These are phyloP conservation scores for Alternaria viburni DNA, from an alignment of 2,329 filamentous ascomycete species.

Conservation along the genomic window DNA sequence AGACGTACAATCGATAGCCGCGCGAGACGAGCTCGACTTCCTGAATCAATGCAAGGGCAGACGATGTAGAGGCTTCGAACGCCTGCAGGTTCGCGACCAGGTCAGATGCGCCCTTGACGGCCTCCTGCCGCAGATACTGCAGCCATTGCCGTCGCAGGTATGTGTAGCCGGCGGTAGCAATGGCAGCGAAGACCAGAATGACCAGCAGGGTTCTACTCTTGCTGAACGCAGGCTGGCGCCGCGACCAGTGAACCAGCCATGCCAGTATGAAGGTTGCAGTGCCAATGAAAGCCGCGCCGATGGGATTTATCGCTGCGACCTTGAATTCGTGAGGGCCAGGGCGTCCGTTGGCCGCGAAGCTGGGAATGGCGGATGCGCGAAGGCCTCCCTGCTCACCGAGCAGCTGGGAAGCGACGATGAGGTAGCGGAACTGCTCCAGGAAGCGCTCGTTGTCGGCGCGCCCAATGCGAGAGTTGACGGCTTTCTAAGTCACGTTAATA, in stretches of 20 bases:
- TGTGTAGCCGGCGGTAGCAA: conserved; percentile 68
- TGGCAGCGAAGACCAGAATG: conserved; percentile 58
- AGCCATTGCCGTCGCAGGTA: conserved; percentile 83
- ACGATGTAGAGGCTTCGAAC: conserved; percentile 78
- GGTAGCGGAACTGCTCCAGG: conserved; percentile 90
- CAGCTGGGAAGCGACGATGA: conserved; percentile 88
- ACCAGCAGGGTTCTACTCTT: conserved; percentile 60
- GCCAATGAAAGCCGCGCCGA: conserved; percentile 70
- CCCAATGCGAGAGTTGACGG: conserved; percentile 74
- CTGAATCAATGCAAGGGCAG: conserved; percentile 82
- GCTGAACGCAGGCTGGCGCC: conserved; percentile 60
- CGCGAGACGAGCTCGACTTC: conserved; percentile 95
- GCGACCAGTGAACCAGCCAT: conserved; percentile 75
- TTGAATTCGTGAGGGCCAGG: conserved; percentile 43
- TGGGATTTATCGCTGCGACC: conserved; percentile 61
- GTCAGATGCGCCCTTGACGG: conserved; percentile 69
- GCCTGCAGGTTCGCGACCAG: conserved; percentile 78
- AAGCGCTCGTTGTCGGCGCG: conserved; percentile 83
- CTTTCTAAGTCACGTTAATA: conserved; percentile 59
- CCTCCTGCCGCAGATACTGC: conserved; percentile 76
- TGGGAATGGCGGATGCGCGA: conserved; percentile 40
- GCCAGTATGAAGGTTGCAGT: conserved; percentile 66
- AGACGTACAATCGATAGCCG: conserved; percentile 79
- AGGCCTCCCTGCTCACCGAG: conserved; percentile 66
- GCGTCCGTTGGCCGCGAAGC: conserved; percentile 30